These are phyloP conservation scores for Bacidia rubella DNA, from an alignment of 495 filamentous ascomycete species.

Conservation along the genomic window DNA sequence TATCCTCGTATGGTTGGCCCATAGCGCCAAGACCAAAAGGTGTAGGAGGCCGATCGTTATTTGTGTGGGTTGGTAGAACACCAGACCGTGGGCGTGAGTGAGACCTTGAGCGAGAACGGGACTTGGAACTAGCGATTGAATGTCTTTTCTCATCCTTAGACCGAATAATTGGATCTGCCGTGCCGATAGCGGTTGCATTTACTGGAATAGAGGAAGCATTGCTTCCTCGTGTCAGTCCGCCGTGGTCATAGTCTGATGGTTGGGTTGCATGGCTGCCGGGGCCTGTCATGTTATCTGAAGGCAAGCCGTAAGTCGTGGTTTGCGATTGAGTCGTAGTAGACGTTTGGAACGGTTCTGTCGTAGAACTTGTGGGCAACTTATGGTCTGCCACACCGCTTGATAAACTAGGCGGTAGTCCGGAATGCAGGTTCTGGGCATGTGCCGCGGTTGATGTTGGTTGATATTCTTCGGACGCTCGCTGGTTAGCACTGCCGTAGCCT, in stretches of 20 bases:
- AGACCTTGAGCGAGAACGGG: conserved; percentile 5
- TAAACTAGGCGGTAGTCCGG: neutral
- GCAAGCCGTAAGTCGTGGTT: neutral
- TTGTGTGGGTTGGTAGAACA: conserved; percentile 13
- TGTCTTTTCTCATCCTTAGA: conserved; percentile 8
- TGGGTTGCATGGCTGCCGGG: too few relatives aligned
- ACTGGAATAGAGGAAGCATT: conserved; percentile 11
- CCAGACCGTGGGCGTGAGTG: conserved; percentile 6
- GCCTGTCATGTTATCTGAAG: neutral
- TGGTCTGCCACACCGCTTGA: neutral
- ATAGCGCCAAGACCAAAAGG: conserved; percentile 18
- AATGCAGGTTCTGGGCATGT: neutral
- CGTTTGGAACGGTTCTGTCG: neutral
- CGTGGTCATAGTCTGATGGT: neutral
- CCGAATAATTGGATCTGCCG: conserved; percentile 8
- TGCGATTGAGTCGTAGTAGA: neutral
- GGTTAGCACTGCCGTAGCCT: neutral
- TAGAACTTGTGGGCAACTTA: neutral
- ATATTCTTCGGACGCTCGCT: neutral
- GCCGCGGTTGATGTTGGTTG: neutral
- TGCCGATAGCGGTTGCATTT: conserved; percentile 10
- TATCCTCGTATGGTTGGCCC: conserved; percentile 19
- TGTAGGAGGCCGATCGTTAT: conserved; percentile 13
- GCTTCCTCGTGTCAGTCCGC: conserved; percentile 14
- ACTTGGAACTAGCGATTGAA: neutral